Conservation (phyloP, 495 filamentous ascomycete genomes). For the Rhypophila decipiens region DNA sequence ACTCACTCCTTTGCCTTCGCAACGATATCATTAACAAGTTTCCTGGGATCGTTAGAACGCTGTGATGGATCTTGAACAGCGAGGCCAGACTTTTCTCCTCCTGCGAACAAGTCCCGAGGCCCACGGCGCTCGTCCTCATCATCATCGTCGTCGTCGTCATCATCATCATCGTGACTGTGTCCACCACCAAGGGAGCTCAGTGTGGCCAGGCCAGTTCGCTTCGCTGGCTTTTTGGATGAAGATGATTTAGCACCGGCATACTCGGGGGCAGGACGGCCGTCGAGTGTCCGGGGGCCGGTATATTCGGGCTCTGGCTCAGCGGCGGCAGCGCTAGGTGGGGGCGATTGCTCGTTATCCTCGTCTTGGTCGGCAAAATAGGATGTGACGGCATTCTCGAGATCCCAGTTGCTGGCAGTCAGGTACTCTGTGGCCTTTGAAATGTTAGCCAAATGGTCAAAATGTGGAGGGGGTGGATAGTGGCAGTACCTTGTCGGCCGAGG, state of each 20-base stretch:
- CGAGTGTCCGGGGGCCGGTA: conserved; percentile 50
- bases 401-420: conserved; percentile 61
- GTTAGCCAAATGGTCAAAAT: neutral
- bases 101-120: conserved; percentile 81
- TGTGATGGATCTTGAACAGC: conserved; percentile 81
- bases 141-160: conserved; percentile 53
- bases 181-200: conserved; percentile 47
- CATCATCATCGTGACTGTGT: conserved; percentile 44
- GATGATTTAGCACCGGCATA: conserved; percentile 29
- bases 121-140: conserved; percentile 56
- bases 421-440: conserved; percentile 59
- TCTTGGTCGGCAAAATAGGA: conserved; percentile 68
- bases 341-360: conserved; percentile 42
- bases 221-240: conserved; percentile 35
- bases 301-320: conserved; percentile 32
- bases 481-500: conserved; percentile 56
- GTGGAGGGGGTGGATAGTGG: neutral
- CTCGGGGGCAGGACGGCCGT: conserved; percentile 47
- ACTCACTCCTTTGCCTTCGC: conserved; percentile 73
- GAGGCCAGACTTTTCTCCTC: conserved; percentile 92
- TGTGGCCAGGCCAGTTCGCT: conserved; percentile 50
- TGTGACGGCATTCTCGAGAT: conserved; percentile 58
- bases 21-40: conserved; percentile 70
- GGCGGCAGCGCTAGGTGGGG: conserved; percentile 16
- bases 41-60: conserved; percentile 51